Base-by-base conservation (phyloP, 1,284 basidiomycete species). In the Amylostereum chailletii region DNA sequence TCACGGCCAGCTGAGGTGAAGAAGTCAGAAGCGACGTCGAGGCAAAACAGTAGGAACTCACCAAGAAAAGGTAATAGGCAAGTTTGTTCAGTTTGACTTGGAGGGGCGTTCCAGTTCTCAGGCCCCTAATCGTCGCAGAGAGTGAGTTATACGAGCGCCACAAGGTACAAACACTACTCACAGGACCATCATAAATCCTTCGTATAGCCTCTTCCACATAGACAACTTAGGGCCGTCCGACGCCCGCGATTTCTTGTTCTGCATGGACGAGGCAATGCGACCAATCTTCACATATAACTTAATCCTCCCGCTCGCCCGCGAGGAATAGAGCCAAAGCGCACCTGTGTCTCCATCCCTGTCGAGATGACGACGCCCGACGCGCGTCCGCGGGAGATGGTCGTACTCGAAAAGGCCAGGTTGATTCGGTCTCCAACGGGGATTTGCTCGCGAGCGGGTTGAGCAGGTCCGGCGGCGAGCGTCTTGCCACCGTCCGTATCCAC, bases 321-420 rank as follows among this genome's bases (percentile, higher is more conserved):
- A 5, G 5, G 11, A 5, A 40, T 79, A 55, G 83, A 83, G 45
- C 72, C 29, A 27, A 40, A 73, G 19, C 81, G 79, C 42, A 85
- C 75, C 65, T 81, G 78, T 11, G 82, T 86, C 52, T 68, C 67
- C 83, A 86, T 86, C 3, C 76, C 83, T 6, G 79, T 85, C 2
- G 68, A 70, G 48, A 78, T 71, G 48, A 81, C 76, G 38, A 86
- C 67, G 39, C 77, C 77, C 4, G 71, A 71, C 1, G 75, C 81
- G 42, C 82, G 73, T 43, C 83, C 83, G 63, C 84, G 84, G 50
- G 81, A 79, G 27, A 86, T 76, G 46, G 76, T 71, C 7, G 78
- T 77, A 3, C 79, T 81, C 4, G 80, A 75, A 63, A 67, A 72
- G 33, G 67, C 76, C 62, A 81, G 70, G 55, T 79, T 81, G 53